A percentile compares a stretch with the other conserved stretches of the same genome.
Conservation (phyloP, 768 basidiomycete genomes). For the Coprinopsis marcescibilis region DNA sequence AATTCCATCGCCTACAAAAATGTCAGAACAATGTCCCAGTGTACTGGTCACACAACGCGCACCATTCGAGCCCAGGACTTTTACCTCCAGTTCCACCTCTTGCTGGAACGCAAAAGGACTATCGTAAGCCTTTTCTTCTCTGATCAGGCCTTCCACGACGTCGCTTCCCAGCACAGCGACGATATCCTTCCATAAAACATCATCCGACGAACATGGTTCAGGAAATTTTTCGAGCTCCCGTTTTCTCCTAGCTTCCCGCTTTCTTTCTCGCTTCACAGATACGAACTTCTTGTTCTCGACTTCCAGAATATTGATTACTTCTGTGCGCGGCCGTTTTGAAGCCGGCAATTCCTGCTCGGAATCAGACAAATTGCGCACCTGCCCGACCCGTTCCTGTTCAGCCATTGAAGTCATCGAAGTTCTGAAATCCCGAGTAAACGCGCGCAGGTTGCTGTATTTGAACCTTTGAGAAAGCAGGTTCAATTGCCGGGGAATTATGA, state of each 20-base stretch:
- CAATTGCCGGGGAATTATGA: too few species aligned
- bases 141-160: conserved; percentile 42
- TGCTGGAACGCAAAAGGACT: conserved; percentile 55
- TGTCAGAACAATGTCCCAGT: background rate
- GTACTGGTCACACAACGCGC: conserved; percentile 15
- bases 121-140: conserved; percentile 46
- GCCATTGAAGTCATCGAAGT: background rate
- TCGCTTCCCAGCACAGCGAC: conserved; percentile 58
- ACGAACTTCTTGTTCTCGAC: conserved; percentile 20
- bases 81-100: conserved; percentile 63
- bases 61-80: conserved; percentile 60
- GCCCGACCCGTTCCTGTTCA: background rate
- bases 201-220: conserved; percentile 65
- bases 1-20: conserved; percentile 56
- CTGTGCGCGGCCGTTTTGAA: conserved; percentile 6
- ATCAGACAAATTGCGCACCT: conserved; percentile 6
- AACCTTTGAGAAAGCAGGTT: too few species aligned
- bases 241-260: conserved; percentile 28
- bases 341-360: conserved; percentile 8
- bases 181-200: conserved; percentile 73
- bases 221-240: conserved; percentile 34
- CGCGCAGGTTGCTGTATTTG: too few species aligned
- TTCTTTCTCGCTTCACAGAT: conserved; percentile 19
- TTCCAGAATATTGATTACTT: background rate
- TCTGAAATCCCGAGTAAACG: too few species aligned